phyloP scores from a whole-genome alignment of 257 asterid species.

The Voacanga thouarsii region DNA sequence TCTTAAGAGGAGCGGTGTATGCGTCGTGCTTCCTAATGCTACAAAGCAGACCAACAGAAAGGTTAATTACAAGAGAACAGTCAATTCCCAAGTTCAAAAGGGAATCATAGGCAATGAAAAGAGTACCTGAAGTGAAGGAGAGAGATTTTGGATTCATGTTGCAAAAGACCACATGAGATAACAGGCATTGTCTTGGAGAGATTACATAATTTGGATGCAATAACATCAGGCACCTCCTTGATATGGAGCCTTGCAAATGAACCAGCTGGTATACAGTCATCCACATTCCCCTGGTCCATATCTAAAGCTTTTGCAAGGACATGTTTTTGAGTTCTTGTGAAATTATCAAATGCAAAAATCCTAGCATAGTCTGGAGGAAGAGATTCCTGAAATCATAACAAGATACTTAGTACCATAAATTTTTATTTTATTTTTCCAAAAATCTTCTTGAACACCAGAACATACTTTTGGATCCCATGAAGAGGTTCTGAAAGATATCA shows the following conservation, averaged over 20 bases:
- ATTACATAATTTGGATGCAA: conserved; percentile 56
- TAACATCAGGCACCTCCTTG: conserved; percentile 49
- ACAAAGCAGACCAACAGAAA: conserved; percentile 23
- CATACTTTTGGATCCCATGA: conserved; percentile 98
- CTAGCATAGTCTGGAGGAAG: conserved; percentile 87
- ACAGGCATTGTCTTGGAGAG: conserved; percentile 51
- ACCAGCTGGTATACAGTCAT: conserved; percentile 56
- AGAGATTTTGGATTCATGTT: conserved; percentile 88
- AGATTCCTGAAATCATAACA: conserved; percentile 65
- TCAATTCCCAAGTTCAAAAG: neutral
- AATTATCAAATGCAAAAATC: conserved; percentile 86
- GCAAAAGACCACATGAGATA: conserved; percentile 76
- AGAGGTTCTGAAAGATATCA: conserved; percentile 90
- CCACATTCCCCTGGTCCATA: conserved; percentile 52
- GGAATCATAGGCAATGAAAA: neutral
- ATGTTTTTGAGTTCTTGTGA: conserved; percentile 74
- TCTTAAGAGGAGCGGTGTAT: conserved; percentile 78
- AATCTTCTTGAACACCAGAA: conserved; percentile 9
- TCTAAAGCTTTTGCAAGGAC: conserved; percentile 71
- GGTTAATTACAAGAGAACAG: conserved; percentile 13
- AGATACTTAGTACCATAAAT: conserved; percentile 20
- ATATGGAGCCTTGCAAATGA: conserved; percentile 70
- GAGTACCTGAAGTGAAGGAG: conserved; percentile 93
- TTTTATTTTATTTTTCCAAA: neutral
- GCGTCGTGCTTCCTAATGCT: conserved; percentile 84